Base-by-base conservation (phyloP, 768 basidiomycete genomes). In the Omphalotus guepiniiformis region DNA sequence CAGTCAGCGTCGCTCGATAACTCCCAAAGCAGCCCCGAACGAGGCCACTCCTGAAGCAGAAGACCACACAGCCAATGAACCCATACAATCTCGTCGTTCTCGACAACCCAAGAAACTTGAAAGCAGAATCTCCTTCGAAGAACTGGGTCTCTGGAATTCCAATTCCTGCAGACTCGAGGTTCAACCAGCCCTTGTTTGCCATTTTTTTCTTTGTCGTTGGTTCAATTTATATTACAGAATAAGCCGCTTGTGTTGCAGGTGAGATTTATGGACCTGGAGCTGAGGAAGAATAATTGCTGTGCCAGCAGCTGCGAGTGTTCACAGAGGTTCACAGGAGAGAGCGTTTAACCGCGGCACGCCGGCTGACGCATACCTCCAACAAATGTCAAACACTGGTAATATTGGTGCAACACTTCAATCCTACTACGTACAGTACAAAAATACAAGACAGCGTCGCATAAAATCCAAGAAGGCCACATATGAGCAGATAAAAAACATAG, bases 91-190 rank as follows among this genome's bases (percentile, higher is more conserved):
- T 68, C 55, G 91, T 85, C 15, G 77, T 89, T 54, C 83, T 75
- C 29, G 91, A 86, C 45, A 95, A 71, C 2, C 83, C 82, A 9
- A 96, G 73, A 50, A 81, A 82, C 49, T 75, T 77, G 75, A 91
- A 95, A 6, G 93, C 91, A 11, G 91, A 86, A 58, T 93, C 88
- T 22, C 90, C 86, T 67, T 94, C 89, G 52, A 92, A 92, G 68
- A 87, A 85, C 53, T 85, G 82, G 30, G 78, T 83, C 58, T 92
- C 88, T 5, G 89, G 84, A 29, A 89, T 75, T n/a, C 36, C 64
- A 44, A 69, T 71, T 8, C 70, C 71, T 13, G 78, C 85, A 3
- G 83, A 58, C 56, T 91, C 88, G 58, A 93, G 80, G 60, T 93
- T 92, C 63, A 91, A 78, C 89, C 89, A 93, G 56, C 89, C 88